Conservation (phyloP, 1,139 yeast species). For the Scheffersomyces titani region DNA sequence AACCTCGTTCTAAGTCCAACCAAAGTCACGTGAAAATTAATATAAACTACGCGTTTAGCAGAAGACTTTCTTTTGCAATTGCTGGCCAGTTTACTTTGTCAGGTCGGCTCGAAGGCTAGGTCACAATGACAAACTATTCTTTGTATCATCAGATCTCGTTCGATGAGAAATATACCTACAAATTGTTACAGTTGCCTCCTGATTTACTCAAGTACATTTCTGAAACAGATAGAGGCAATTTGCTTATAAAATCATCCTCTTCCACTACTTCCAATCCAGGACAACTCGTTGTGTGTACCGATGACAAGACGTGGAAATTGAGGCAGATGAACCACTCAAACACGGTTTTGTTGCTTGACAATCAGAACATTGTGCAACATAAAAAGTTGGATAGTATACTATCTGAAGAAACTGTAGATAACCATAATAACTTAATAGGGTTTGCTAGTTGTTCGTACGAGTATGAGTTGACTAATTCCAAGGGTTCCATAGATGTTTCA, state of each 20-base stretch:
- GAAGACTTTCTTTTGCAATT: background rate
- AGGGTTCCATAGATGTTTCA: conserved; percentile 45
- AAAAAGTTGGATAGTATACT: conserved; percentile 4
- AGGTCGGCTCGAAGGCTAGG: background rate
- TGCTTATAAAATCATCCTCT: conserved; percentile 48
- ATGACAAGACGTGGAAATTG: conserved; percentile 58
- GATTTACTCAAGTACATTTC: conserved; percentile 50
- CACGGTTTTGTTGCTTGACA: conserved; percentile 59
- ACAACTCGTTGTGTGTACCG: conserved; percentile 65
- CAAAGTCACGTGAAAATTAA: background rate
- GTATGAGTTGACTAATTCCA: conserved; percentile 45
- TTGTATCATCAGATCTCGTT: conserved; percentile 29
- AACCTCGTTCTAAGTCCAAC: background rate
- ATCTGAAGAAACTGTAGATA: background rate
- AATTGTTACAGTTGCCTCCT: conserved; percentile 61
- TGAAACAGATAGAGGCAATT: conserved; percentile 19
- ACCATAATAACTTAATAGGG: conserved; percentile 31
- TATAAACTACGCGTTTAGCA: background rate
- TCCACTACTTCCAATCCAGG: conserved; percentile 15
- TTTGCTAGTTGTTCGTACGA: conserved; percentile 48
- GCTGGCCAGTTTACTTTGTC: background rate
- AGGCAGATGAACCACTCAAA: conserved; percentile 88
- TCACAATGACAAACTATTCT: conserved; percentile 5
- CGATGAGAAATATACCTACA: conserved; percentile 36
- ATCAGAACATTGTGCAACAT: conserved; percentile 20